Conservation (phyloP, 2,329 filamentous ascomycete species). For the Microcyclosporella mali region DNA sequence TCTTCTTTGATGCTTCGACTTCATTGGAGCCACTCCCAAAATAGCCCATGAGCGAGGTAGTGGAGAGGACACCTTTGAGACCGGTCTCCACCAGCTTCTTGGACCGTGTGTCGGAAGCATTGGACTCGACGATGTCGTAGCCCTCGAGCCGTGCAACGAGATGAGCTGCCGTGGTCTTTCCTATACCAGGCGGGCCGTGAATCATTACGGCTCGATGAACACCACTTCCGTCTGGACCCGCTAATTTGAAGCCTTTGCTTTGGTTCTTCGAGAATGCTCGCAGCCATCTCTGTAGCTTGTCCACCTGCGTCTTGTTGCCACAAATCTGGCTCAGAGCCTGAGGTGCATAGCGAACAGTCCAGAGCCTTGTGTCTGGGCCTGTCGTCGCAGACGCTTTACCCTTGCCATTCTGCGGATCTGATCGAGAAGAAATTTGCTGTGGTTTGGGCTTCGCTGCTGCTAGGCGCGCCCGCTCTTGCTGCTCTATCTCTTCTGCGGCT, state of each 20-base stretch:
- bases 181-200: conserved; percentile 90
- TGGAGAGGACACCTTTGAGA: conserved; percentile 84
- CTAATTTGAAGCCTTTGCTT: conserved; percentile 73
- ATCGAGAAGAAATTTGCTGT: conserved; percentile 33
- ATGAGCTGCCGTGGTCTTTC: conserved; percentile 95
- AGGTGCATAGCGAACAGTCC: conserved; percentile 94
- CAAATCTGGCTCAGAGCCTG: conserved; percentile 81
- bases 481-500: conserved; percentile 79
- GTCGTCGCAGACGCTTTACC: conserved; percentile 32
- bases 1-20: conserved; percentile 77
- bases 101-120: conserved; percentile 90
- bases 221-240: conserved; percentile 78
- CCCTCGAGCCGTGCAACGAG: conserved; percentile 87
- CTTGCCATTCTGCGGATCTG: conserved; percentile 31
- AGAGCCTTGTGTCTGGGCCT: conserved; percentile 59
- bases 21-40: conserved; percentile 77
- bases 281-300: conserved; percentile 85
- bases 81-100: conserved; percentile 91
- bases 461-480: conserved; percentile 54
- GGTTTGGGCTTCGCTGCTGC: conserved; percentile 40
- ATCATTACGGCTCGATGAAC: conserved; percentile 85
- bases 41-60: conserved; percentile 84
- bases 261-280: conserved; percentile 72
- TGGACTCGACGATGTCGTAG: conserved; percentile 89
- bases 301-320: conserved; percentile 85